Base-by-base conservation (phyloP, 768 basidiomycete genomes). In the Tephrocybe sp. region DNA sequence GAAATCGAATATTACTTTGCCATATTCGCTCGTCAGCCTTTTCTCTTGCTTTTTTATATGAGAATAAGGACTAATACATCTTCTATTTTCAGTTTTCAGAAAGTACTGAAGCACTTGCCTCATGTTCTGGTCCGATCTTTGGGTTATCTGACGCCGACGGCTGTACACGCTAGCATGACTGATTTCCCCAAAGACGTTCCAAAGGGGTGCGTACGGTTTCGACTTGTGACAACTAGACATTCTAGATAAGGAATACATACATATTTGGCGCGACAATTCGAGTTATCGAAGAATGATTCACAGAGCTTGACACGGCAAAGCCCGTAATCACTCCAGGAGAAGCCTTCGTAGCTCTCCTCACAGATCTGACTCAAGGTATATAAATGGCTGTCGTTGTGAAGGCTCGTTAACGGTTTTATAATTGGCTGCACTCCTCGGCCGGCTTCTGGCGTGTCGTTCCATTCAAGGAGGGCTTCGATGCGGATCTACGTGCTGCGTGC, bases 231-330 rank as follows among this genome's bases (percentile, higher is more conserved):
- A n/a, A n/a, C n/a, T 9, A 19, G 26, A 35, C 9, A 18, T 40
- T 42, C 39, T 47, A 79, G 77, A 67, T 69, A 9, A 76, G 78
- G 27, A 66, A 73, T 47, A 69, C 73, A 7, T 63, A 79, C n/a
- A 76, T 76, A 4, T 80, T 79, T 78, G 58, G 61, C 13, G 76
- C 79, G 54, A 66, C 72, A 0, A 63, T 69, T 8, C 68, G 67
- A 26, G 60, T 75, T 1, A 49, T 69, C 7, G 55, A 70, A 21
- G 72, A 77, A 52, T 77, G 75, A 75, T 71, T 76, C 38, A 56
- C 62, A 12, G n/a, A n/a, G 16, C 56, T 79, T 6, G 71, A 73
- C 11, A 36, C 27, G 1, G 18, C 27, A 39, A 34, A 49, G 26
- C 43, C 11, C 24, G n/a, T n/a, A n/a, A 26, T 15, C n/a, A 15